Conservation (phyloP, 495 filamentous ascomycete species). For the Hypoxylon crocopeplum region DNA sequence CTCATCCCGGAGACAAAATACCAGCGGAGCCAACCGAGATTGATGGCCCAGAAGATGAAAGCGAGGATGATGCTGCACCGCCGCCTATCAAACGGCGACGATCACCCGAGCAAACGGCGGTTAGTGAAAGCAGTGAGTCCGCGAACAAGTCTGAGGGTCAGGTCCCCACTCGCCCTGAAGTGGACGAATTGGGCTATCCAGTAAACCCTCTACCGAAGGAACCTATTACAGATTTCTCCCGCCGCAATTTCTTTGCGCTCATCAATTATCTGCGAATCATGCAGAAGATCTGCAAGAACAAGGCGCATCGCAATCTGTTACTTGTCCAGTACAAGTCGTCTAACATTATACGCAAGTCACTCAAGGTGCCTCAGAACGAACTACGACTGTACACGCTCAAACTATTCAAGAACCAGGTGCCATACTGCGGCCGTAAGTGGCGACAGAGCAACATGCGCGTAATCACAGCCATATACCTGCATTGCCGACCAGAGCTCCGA, state of each 20-base stretch:
- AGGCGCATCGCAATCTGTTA: slow-evolving; percentile 90
- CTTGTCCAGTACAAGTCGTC: slow-evolving; percentile 94
- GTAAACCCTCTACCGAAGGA: slow-evolving; percentile 67
- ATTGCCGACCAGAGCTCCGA: slow-evolving; percentile 88
- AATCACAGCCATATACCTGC: slow-evolving; percentile 94
- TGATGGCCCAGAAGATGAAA: slow-evolving; percentile 43
- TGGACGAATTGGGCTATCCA: slow-evolving; percentile 88
- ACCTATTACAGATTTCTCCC: slow-evolving; percentile 88
- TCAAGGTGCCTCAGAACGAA: slow-evolving; percentile 87
- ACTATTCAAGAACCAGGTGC: slow-evolving; percentile 96
- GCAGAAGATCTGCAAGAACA: slow-evolving; percentile 95
- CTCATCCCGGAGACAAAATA: slow-evolving; percentile 32
- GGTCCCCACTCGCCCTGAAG: slow-evolving; percentile 67
- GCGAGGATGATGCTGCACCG: slow-evolving; percentile 78
- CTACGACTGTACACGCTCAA: slow-evolving; percentile 95
- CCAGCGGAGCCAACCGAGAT: slow-evolving; percentile 29
- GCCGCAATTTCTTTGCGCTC: slow-evolving; percentile 89
- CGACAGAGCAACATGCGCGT: slow-evolving; percentile 97
- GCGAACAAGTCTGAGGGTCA: slow-evolving; percentile 39
- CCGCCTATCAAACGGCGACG: slow-evolving; percentile 74
- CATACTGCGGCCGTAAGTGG: slow-evolving; percentile 98
- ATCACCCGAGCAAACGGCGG: slow-evolving; percentile 46
- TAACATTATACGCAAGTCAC: slow-evolving; percentile 83
- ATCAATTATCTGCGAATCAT: slow-evolving; percentile 95
- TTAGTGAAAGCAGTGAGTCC: slow-evolving; percentile 24